Evolutionary conservation across 257 asterid genomes (phyloP), one percentile per base, ranked within the genome.

Genomic region (Rubia yunnanensis): DNA sequence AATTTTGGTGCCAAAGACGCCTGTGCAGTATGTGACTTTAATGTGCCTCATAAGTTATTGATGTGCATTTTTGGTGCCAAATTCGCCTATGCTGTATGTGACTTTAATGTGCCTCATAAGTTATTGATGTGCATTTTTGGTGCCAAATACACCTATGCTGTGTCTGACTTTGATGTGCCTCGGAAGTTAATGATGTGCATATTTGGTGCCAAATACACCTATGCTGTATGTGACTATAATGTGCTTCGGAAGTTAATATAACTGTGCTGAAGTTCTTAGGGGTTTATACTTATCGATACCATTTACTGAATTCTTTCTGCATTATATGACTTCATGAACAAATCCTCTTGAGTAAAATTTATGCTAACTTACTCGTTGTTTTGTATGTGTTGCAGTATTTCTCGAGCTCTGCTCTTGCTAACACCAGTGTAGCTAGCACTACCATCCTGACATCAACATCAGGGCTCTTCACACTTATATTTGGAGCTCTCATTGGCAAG

Each of bases 401-500:
- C 13, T 84, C 90, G 1, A 84, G 83, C 73, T 86, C 92, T 36
- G 95, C 96, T 39, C 75, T 88, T 74, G 96, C 92, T 0, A 83
- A 86, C 60, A 88, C 96, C 15, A 88, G 96, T 72, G 96, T 88
- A 56, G 90, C 96, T 14, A 88, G 88, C 76, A 84, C 95, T 18
- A 86, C 96, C 1, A 82, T 88, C 72, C 74, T 88, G 80, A 84
- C 95, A 58, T 88, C 96, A 8, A 88, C 95, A 22, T 83, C 96
- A 4, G 92, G 87, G 68, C 86, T 88, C 70, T 86, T 88, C 82
- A 88, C 96, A 1, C 96, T 88, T 64, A 32, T 88, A 67, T 84
- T 86, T 60, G 96, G 89, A 73, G 88, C 92, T 22, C 65, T 86
- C 41, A 64, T 80, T 10, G 88, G 95, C 39, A 77, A 78, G 50